These are phyloP conservation scores for Avena atlantica DNA, from an alignment of 176 grass and related monocot species.

Conservation along the genomic window DNA sequence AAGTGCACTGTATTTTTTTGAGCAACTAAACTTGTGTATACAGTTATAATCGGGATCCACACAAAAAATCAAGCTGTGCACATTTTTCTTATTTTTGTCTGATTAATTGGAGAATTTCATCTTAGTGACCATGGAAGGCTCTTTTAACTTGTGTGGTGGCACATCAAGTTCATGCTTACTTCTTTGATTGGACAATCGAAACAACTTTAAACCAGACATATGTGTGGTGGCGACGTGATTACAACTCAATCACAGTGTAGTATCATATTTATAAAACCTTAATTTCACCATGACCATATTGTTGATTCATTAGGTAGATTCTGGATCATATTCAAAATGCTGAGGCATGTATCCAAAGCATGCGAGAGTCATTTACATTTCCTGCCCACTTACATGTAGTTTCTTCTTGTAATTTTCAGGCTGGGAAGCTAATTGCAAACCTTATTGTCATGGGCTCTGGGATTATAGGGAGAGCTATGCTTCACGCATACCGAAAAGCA, in stretches of 20 bases:
- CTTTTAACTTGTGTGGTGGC: not conserved
- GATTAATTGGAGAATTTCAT: constrained; percentile 19
- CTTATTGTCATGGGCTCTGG: constrained; percentile 88
- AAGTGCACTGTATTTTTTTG: no score
- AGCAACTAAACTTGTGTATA: no score
- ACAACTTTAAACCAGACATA: not conserved
- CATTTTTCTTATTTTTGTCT: not conserved
- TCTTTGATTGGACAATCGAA: not conserved
- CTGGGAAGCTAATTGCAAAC: constrained; percentile 86
- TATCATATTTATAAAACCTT: not conserved
- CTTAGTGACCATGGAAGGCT: constrained; percentile 1
- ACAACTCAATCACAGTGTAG: not conserved
- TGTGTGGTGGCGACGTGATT: not conserved
- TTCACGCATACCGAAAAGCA: constrained; percentile 93
- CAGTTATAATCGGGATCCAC: not conserved
- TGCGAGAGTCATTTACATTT: not conserved
- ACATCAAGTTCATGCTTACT: not conserved
- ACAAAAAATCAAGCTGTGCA: not conserved
- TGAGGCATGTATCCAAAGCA: constrained; percentile 10
- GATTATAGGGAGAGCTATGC: constrained; percentile 86
- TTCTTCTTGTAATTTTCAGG: constrained; percentile 50
- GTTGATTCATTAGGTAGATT: not conserved
- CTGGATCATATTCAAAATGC: not conserved
- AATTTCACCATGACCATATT: not conserved
- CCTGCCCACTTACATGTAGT: constrained; percentile 1